Conservation (phyloP, 441 rosid species). For the Gossypium lobatum region DNA sequence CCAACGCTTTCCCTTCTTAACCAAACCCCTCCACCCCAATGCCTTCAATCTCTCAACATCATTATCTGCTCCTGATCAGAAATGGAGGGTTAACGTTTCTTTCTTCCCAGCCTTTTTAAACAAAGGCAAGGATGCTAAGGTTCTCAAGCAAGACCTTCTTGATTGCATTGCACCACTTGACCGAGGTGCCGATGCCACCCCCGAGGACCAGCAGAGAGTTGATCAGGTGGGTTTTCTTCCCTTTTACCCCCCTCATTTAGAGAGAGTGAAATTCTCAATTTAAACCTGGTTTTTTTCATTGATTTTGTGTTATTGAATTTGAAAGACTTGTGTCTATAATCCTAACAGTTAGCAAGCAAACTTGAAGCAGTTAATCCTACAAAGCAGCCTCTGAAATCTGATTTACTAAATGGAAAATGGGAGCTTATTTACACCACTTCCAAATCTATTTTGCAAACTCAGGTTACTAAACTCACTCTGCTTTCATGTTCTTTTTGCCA, state of each 20-base stretch:
- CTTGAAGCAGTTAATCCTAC: constrained; percentile 76
- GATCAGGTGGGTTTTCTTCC: constrained; percentile 30
- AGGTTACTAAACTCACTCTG: constrained; percentile 32
- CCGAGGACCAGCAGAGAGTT: constrained; percentile 63
- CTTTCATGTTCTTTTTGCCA: neutral
- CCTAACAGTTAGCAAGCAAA: constrained; percentile 53
- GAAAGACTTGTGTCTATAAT: neutral
- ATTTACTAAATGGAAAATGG: constrained; percentile 78
- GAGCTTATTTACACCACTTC: constrained; percentile 93
- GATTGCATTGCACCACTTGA: constrained; percentile 68
- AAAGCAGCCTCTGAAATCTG: constrained; percentile 77
- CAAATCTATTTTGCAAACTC: constrained; percentile 64
- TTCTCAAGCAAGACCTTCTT: constrained; percentile 63
- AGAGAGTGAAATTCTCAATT: too few species aligned
- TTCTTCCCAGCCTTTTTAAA: constrained; percentile 78
- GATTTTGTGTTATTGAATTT: neutral
- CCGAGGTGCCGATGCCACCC: constrained; percentile 77
- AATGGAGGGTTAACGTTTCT: constrained; percentile 55
- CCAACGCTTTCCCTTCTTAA: constrained; percentile 18
- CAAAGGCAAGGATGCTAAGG: constrained; percentile 50
- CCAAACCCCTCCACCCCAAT: constrained; percentile 23
- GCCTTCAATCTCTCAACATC: constrained; percentile 18
- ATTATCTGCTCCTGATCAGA: constrained; percentile 17
- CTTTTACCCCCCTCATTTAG: too few species aligned
- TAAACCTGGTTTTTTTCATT: neutral